A percentile compares a stretch with the other conserved stretches of the same genome.
Evolutionary conservation across 2,329 filamentous ascomycete genomes (phyloP).

Genomic region (Pseudogymnoascus sp.): DNA sequence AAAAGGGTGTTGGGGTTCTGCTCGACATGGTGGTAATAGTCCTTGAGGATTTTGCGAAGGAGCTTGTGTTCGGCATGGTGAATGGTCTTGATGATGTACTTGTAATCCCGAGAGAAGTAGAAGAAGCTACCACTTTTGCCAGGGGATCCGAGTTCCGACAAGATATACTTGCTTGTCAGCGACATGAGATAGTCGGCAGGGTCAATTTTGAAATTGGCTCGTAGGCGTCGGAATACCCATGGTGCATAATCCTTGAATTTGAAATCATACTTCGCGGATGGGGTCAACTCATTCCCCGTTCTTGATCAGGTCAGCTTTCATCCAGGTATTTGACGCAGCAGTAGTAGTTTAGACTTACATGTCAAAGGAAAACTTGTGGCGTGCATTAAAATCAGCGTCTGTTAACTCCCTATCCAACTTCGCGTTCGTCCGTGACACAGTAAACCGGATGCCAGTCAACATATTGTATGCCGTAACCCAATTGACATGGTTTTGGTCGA

Average conservation of each 20-base stretch:
- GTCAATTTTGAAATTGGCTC: constrained; percentile 80
- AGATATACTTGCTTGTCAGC: constrained; percentile 94
- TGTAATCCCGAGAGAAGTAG: constrained; percentile 98
- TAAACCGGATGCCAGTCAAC: constrained; percentile 96
- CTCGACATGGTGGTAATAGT: constrained; percentile 89
- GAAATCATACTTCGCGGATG: constrained; percentile 98
- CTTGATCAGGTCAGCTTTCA: constrained; percentile 39
- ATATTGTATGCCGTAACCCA: constrained; percentile 99
- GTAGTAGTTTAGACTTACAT: constrained; percentile 53
- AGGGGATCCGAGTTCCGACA: constrained; percentile 92
- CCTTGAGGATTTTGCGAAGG: constrained; percentile 71
- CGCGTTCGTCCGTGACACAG: constrained; percentile 90
- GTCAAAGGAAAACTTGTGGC: constrained; percentile 98
- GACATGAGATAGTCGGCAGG: constrained; percentile 98
- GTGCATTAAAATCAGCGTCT: constrained; percentile 84
- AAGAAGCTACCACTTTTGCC: constrained; percentile 99
- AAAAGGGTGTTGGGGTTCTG: constrained; percentile 94
- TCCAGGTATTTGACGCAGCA: not conserved
- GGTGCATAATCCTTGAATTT: constrained; percentile 99
- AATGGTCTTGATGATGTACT: constrained; percentile 99
- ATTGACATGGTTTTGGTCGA: constrained; percentile 94
- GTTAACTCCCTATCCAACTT: constrained; percentile 89
- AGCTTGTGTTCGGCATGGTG: constrained; percentile 92
- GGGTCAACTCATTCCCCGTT: constrained; percentile 92
- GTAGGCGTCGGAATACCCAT: constrained; percentile 94